phyloP scores from a whole-genome alignment of 768 basidiomycete genomes.

The Suillus luteus region DNA sequence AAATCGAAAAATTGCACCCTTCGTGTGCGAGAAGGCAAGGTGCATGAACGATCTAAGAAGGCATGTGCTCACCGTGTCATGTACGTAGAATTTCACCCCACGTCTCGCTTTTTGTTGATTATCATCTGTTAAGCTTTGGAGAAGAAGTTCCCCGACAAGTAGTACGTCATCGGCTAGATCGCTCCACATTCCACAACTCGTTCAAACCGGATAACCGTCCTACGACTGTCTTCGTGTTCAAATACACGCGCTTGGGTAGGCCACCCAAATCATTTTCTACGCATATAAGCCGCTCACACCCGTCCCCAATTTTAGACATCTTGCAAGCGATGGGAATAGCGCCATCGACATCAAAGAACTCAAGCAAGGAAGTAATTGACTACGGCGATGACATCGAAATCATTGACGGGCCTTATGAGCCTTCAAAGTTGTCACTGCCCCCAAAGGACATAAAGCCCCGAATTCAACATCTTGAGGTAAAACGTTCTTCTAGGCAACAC shows the following conservation, averaged over 20 bases:
- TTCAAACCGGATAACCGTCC: constrained; percentile 13
- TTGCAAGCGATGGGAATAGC: constrained; percentile 25
- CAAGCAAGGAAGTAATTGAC: constrained; percentile 6
- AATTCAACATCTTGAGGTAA: not conserved
- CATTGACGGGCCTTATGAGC: not conserved
- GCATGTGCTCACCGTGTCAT: constrained; percentile 21
- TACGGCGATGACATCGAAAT: not conserved
- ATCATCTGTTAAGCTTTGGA: constrained; percentile 17
- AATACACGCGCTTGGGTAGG: constrained; percentile 21
- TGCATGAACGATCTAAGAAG: constrained; percentile 28
- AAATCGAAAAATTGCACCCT: too few relatives aligned
- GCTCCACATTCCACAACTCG: accelerated
- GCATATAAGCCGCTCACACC: not conserved
- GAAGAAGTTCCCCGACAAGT: not conserved
- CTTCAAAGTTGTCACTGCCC: not conserved
- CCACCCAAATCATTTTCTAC: not conserved
- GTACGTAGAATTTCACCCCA: constrained; percentile 11
- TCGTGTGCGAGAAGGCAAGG: constrained; percentile 5
- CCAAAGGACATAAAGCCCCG: not conserved
- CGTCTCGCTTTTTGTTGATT: not conserved
- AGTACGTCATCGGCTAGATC: not conserved
- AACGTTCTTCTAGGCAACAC: not conserved
- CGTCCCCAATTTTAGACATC: constrained; percentile 13
- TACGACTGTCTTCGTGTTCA: constrained; percentile 22
- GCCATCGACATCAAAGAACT: constrained; percentile 6